Conservation (phyloP, 1,139 yeast species). For the Yamadazyma sp. region DNA sequence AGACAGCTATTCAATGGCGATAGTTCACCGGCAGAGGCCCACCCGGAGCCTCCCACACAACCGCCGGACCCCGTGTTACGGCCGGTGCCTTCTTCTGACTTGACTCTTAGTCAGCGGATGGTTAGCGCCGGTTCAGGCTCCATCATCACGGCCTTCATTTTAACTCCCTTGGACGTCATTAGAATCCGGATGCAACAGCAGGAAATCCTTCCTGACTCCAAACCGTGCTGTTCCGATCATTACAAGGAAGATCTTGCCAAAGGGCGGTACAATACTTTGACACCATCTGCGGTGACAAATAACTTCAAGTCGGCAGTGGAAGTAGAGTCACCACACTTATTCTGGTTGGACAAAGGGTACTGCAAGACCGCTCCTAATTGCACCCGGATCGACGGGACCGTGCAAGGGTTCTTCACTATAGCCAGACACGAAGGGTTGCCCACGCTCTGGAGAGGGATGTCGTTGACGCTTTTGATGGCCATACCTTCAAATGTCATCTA, state of each 20-base stretch:
- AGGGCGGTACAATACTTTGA: conserved; percentile 2
- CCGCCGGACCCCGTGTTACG: too few species aligned
- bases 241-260: conserved; percentile 2
- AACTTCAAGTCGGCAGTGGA: not conserved
- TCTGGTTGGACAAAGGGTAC: conserved; percentile 43
- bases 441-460: conserved; percentile 88
- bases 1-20: not conserved
- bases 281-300: not conserved
- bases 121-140: conserved; percentile 91
- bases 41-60: too few species aligned
- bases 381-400: conserved; percentile 52
- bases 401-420: conserved; percentile 71
- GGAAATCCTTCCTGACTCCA: conserved; percentile 49
- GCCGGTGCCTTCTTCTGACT: conserved; percentile 1
- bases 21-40: too few species aligned
- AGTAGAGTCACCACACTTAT: conserved; percentile 20
- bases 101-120: conserved; percentile 65
- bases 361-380: conserved; percentile 36
- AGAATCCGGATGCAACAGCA: conserved; percentile 91
- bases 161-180: conserved; percentile 94
- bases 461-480: conserved; percentile 83
- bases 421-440: conserved; percentile 68
- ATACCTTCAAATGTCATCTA: conserved; percentile 92
- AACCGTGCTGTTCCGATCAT: conserved; percentile 27
- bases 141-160: conserved; percentile 76